phyloP scores from a whole-genome alignment of 2,329 filamentous ascomycete species.

The Plenodomus biglobosus region DNA sequence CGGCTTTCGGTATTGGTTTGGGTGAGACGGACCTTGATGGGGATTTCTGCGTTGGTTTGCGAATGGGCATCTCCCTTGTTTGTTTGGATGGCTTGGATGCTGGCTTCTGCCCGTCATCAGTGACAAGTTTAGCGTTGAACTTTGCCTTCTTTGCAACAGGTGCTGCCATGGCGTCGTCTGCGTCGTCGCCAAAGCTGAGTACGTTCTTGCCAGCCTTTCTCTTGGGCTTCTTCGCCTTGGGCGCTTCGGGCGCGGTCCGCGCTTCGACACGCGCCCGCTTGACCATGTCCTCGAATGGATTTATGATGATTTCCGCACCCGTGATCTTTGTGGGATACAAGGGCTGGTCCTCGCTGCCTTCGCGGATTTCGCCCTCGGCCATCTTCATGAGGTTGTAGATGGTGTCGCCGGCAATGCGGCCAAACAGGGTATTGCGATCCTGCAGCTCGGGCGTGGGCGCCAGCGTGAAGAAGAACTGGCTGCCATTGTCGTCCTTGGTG shows the following conservation, averaged over 20 bases:
- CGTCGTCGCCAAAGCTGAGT: slow-evolving; percentile 73
- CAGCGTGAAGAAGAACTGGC: slow-evolving; percentile 95
- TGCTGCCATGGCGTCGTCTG: slow-evolving; percentile 56
- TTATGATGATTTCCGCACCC: slow-evolving; percentile 72
- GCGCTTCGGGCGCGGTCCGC: slow-evolving; percentile 50
- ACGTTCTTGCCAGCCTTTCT: slow-evolving; percentile 74
- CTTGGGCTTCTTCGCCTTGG: slow-evolving; percentile 58
- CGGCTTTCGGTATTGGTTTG: slow-evolving; percentile 13
- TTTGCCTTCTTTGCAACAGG: slow-evolving; percentile 73
- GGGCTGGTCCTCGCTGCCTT: slow-evolving; percentile 77
- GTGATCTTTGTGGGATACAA: slow-evolving; percentile 82
- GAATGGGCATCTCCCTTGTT: slow-evolving; percentile 35
- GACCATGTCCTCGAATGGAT: slow-evolving; percentile 80
- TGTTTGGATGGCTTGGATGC: slow-evolving; percentile 44
- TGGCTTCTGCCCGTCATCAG: slow-evolving; percentile 40
- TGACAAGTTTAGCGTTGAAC: slow-evolving; percentile 75
- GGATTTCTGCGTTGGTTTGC: slow-evolving; percentile 30
- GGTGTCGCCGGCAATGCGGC: slow-evolving; percentile 86
- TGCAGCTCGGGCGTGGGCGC: slow-evolving; percentile 80
- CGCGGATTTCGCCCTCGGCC: slow-evolving; percentile 78
- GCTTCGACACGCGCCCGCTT: slow-evolving; percentile 63
- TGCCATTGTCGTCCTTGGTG: slow-evolving; percentile 76
- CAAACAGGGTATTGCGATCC: slow-evolving; percentile 91
- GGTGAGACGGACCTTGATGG: slow-evolving; percentile 30
- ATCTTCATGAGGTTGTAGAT: slow-evolving; percentile 96